Base-by-base conservation (phyloP, 2,329 filamentous ascomycete genomes). In the Cladosporium halotolerans region DNA sequence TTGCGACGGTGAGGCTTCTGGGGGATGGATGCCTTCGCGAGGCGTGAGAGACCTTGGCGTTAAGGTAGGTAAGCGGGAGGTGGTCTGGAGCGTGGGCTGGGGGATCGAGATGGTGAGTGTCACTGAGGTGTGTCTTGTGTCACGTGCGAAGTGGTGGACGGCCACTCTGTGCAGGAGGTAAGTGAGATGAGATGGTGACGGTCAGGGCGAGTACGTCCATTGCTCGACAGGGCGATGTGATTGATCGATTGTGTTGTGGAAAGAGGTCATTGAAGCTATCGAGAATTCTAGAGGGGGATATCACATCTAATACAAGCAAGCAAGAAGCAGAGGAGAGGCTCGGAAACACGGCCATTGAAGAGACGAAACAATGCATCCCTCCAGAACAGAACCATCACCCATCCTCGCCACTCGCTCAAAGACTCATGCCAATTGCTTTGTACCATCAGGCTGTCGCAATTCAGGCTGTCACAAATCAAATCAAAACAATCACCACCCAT, bases 1-100 rank as follows among this genome's bases (percentile, higher is more conserved):
- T 51, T 51, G 48, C 48, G 43, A 51, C 48, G 43, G 48, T 51
- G 48, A 5, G 23, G 23, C 5, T 28, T 28, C 23, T 3, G 23
- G 23, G 16, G 3, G 16, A 3, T 18, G 5, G 23, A 4, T 28
- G 23, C 7, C 5, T 28, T 28, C 23, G 23, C 23, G 23, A 28
- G 23, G 23, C 23, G 23, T 28, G 2, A 28, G 23, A 7, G 4
- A 7, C 5, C 23, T 28, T 28, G 7, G 23, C 23, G 23, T n/a
- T n/a, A n/a, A n/a, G n/a, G 23, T 28, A 7, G 23, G 23, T 28
- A 28, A 28, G 23, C 23, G 23, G 23, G 2, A 28, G 23, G 23
- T 28, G 23, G 23, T 28, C 23, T 28, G 23, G 23, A 28, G 23
- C 23, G 23, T 28, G 23, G 23, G 23, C 4, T 28, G 23, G 16